Evolutionary conservation across 768 basidiomycete genomes (phyloP), one percentile per base, ranked within the genome.

Genomic region (Guyanaporus albipodus): DNA sequence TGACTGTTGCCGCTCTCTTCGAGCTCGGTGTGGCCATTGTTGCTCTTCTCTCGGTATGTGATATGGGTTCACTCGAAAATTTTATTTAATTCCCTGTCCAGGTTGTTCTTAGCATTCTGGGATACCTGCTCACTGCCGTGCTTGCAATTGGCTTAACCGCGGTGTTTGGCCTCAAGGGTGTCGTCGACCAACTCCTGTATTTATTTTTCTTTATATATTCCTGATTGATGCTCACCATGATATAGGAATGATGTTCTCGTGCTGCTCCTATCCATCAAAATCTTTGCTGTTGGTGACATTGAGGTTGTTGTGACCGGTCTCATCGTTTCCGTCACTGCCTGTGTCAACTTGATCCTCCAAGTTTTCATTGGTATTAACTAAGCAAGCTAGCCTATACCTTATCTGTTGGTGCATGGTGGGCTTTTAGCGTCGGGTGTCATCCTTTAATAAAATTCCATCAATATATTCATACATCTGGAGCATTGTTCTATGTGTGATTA

Each of bases 361-460:
- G 38, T 52, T 1, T 11, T 17, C 2, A 8, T 49, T 9, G 47
- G 35, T 18, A 17, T 32, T 6, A 21, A 51, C 31, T 55, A 23
- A 56, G 42, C 10, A 19, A 17, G 33, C 11, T 9, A 1, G 15
- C 4, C 3, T 33, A 23, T 51, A 44, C 18, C 21, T 15, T 38
- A 26, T 4, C 29, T 8, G 15, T 22, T 29, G 22, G 56, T 42
- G 59, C 56, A 52, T 52, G 17, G 11, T 40, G 49, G 41, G 36
- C 28, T 53, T 45, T 44, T 48, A 37, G 41, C 38, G 44, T 17
- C 27, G 39, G 44, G 55, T 54, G 32, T 54, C 15, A 21, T 29
- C 21, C 32, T 22, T 23, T 47, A 39, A 26, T 31, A 17, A 10
- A 3, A 17, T 35, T 46, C 1, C 6, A 28, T 15, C 12, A 42